phyloP scores from a whole-genome alignment of 768 basidiomycete species.

The Macrolepiota albuminosa region DNA sequence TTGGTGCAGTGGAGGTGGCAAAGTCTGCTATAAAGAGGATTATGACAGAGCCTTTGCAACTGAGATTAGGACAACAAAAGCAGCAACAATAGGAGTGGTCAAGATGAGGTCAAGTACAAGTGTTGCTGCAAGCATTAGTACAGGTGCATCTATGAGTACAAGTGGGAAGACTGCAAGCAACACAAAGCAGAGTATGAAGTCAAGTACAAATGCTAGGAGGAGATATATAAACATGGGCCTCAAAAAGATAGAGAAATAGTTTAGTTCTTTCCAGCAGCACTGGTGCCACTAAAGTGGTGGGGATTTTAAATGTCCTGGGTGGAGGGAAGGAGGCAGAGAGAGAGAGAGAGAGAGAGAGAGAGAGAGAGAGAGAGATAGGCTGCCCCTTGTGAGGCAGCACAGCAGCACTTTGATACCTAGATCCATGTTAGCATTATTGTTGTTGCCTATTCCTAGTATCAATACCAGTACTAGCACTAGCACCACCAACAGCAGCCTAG shows the following conservation, averaged over 20 bases:
- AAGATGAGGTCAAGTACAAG: not conserved
- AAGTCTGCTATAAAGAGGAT: too few species aligned
- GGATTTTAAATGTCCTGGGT: slow-evolving; percentile 5
- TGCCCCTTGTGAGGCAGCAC: slow-evolving; percentile 24
- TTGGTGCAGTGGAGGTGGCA: not conserved
- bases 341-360: not conserved
- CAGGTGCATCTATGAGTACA: not conserved
- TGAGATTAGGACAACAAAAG: not conserved
- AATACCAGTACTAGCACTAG: not conserved
- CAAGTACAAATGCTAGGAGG: too few species aligned
- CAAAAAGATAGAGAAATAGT: too few species aligned
- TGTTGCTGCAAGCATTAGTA: not conserved
- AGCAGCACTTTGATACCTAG: slow-evolving; percentile 38
- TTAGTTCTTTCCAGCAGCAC: not conserved
- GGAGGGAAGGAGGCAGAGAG: not conserved
- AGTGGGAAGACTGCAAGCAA: not conserved
- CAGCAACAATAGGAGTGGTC: not conserved
- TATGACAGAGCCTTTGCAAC: not conserved
- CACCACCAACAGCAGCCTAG: not conserved
- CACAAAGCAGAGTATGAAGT: not conserved
- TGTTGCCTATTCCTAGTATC: not conserved
- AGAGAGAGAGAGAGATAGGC: not conserved
- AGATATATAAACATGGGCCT: too few species aligned
- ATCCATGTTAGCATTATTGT: slow-evolving; percentile 5
- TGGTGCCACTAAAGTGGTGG: not conserved